phyloP scores from a whole-genome alignment of 345 rosid species.

The Conringia planisiliqua region DNA sequence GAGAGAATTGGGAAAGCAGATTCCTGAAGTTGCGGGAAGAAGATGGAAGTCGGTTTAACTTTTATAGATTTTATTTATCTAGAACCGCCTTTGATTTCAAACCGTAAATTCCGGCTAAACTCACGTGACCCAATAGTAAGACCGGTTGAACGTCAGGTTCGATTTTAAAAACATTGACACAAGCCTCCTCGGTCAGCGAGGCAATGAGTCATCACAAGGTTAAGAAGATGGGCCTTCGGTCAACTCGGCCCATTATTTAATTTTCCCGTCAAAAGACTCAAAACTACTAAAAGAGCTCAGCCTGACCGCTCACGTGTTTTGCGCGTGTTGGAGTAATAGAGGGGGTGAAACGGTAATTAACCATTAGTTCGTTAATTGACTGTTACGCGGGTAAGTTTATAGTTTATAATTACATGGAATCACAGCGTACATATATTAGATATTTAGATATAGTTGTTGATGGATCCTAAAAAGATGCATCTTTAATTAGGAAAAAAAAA shows the following conservation, averaged over 20 bases:
- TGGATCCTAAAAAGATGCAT: background rate
- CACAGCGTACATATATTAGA: background rate
- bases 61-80: background rate
- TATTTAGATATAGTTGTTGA: background rate
- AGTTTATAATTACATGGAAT: background rate
- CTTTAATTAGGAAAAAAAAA: background rate
- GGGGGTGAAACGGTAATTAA: background rate
- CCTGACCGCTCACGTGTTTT: too few species aligned
- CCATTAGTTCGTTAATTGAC: background rate
- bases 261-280: too few species aligned
- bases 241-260: too few species aligned
- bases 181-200: too few species aligned
- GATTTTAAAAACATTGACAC: too few species aligned
- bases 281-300: too few species aligned
- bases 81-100: background rate
- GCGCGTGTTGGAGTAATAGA: too few species aligned
- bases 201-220: too few species aligned
- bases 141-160: background rate
- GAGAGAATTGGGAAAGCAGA: slow-evolving; percentile 13
- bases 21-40: slow-evolving; percentile 24
- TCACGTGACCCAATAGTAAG: background rate
- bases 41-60: background rate
- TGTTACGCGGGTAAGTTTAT: background rate
- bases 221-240: too few species aligned
- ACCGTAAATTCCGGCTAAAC: background rate